Base-by-base conservation (phyloP, 2,329 filamentous ascomycete genomes). In the Magnaporthiopsis poae region DNA sequence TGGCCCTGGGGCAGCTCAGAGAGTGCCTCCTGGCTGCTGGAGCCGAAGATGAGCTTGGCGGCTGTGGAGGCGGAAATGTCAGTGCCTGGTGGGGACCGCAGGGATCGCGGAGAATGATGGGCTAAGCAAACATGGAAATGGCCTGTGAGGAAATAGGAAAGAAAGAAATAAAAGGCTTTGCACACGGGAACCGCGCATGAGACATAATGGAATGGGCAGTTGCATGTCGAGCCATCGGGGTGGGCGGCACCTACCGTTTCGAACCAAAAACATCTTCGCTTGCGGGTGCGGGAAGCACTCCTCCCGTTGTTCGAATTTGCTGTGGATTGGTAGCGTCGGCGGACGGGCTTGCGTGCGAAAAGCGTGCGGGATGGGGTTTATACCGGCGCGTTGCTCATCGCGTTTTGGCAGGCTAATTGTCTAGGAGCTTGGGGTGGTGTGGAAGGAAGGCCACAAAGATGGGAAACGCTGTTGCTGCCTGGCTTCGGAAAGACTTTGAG, bases 1-100 rank as follows among this genome's bases (percentile, higher is more conserved):
- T 98, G 93, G 75, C 95, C 95, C 78, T 98, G 92, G 21, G 93
- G 88, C 61, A 99, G 88, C 76, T 98, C 93, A 78, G 96, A 92
- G 75, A 99, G 87, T 63, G 92, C 90, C 81, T 98, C 93, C 77
- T 97, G 94, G 76, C 88, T 91, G 73, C 86, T 86, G 69, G 84
- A 86, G 75, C 96, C 92, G 76, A 98, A 98, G 75, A 98, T 88
- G 74, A 95, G 88, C 80, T 96, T 97, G 79, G 91, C 90, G 72
- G 96, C 92, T 96, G 74, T 15, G 46, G 64, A 36, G 29, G 60
- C 66, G 29, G 33, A 66, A 33, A 25, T 39, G 52, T 63, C 36
- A 65, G 63, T 62, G 61, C 71, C 39, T 70, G 46, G 46, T 25
- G 46, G 46, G 46, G 46, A 21, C 9, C 18, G 46, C 46, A 56